These are phyloP conservation scores for Bromus sterilis DNA, from an alignment of 176 grass and related monocot genomes.

Conservation along the genomic window DNA sequence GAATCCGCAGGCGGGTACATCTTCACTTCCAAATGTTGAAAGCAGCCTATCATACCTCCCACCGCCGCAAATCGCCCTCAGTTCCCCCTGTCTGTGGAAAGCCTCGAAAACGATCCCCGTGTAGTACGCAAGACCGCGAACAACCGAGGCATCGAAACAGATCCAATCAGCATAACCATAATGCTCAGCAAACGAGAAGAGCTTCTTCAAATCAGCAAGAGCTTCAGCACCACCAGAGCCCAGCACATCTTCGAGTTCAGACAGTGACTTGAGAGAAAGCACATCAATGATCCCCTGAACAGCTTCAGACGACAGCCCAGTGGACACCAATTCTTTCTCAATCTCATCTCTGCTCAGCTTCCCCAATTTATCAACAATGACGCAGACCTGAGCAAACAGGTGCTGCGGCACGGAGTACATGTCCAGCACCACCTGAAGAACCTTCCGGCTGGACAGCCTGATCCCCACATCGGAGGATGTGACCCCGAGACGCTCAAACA, in stretches of 20 bases:
- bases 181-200: conserved; percentile 61
- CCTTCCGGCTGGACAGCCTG: conserved; percentile 77
- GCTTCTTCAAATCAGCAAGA: conserved; percentile 75
- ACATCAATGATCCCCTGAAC: conserved; percentile 73
- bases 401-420: conserved; percentile 53
- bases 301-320: conserved; percentile 57
- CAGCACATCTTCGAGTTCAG: conserved; percentile 68
- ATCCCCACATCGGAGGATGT: conserved; percentile 69
- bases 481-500: conserved; percentile 68
- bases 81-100: neutral
- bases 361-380: conserved; percentile 83
- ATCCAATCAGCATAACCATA: conserved; percentile 87
- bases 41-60: neutral
- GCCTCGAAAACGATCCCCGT: conserved; percentile 88
- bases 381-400: conserved; percentile 68
- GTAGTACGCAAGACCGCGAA: conserved; percentile 86
- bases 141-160: conserved; percentile 76
- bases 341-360: conserved; percentile 81
- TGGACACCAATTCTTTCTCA: conserved; percentile 49
- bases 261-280: conserved; percentile 76
- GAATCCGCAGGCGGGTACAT: conserved; percentile 74
- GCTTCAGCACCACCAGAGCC: conserved; percentile 46
- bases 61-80: neutral
- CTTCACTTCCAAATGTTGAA: conserved; percentile 63
- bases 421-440: conserved; percentile 70